phyloP scores from a whole-genome alignment of 176 grass and related monocot species.

The Coix lacrymajobi region DNA sequence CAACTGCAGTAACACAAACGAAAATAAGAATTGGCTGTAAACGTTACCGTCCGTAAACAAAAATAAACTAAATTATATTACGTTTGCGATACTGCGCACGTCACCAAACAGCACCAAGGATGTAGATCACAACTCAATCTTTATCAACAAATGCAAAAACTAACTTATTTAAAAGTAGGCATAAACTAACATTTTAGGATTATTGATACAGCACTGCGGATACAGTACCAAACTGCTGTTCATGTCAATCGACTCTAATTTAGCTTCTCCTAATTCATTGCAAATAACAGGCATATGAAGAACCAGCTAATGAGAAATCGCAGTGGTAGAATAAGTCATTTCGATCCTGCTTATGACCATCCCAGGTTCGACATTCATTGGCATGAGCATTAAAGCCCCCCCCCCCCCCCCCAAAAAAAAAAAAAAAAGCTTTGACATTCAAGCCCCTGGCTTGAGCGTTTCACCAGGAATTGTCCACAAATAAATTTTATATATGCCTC shows the following conservation, averaged over 20 bases:
- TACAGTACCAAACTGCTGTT: background rate
- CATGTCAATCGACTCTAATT: background rate
- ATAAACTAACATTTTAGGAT: background rate
- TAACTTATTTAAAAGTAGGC: background rate
- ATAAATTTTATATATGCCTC: background rate
- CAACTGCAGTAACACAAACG: too few relatives aligned
- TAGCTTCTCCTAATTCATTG: constrained; percentile 4
- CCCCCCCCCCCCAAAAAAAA: too few relatives aligned
- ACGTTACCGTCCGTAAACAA: too few relatives aligned
- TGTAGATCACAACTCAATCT: background rate
- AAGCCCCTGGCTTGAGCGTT: background rate
- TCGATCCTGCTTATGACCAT: background rate
- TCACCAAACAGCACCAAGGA: too few relatives aligned
- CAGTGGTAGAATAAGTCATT: background rate
- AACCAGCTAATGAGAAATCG: background rate
- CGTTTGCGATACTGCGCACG: too few relatives aligned
- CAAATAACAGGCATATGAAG: constrained; percentile 1
- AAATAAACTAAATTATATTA: too few relatives aligned
- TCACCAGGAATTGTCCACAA: background rate
- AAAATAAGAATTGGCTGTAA: too few relatives aligned
- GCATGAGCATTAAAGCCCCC: background rate
- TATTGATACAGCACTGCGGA: background rate
- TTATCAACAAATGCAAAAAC: background rate
- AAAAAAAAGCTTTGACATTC: background rate
- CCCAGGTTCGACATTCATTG: background rate